Evolutionary conservation across 2,329 filamentous ascomycete genomes (phyloP), one percentile per base, ranked within the genome.

Genomic region (Aureobasidium uvarum): DNA sequence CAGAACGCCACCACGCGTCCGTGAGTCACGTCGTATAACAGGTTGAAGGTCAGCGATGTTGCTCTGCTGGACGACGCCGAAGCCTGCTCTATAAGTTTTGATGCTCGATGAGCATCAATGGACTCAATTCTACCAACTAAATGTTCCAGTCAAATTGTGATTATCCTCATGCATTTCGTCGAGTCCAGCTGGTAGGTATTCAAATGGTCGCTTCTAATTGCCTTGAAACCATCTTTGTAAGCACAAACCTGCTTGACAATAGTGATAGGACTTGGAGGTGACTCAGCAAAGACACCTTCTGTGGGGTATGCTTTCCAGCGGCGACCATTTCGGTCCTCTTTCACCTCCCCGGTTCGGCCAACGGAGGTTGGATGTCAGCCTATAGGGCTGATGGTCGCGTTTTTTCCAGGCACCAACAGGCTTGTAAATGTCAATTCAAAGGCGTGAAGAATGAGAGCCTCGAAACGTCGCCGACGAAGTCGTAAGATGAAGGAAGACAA

Each of bases 351-450:
- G 10, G 1, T 14, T n/a, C 39, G 25, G 54, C 8, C 39, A 28
- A n/a, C 23, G 1, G 28, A 45, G 54, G 54, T 43, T 23, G 54
- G 8, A 33, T 58, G 54, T 58, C 54, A 58, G 54, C 54, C 54
- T 58, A 45, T 58, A 58, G 39, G 54, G 54, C 54, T 58, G 54
- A 58, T 33, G 28, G 54, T 33, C 38, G 54, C 54, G 39, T 58
- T 45, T 39, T 36, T 31, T n/a, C 16, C 16, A 55, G 52, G 39
- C 54, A 39, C 36, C 14, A 41, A 13, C 11, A 23, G 36, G 1
- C 8, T 55, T 55, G 36, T 1, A 25, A 14, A 33, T 45, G 54
- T 58, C 54, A 45, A 45, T 38, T 7, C 18, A 43, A 58, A 58
- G 54, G 54, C 39, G 54, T 28, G 54, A 6, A 45, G 54, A 25